phyloP scores from a whole-genome alignment of 2,329 filamentous ascomycete genomes.

The Graphiopsis chlorocephala region DNA sequence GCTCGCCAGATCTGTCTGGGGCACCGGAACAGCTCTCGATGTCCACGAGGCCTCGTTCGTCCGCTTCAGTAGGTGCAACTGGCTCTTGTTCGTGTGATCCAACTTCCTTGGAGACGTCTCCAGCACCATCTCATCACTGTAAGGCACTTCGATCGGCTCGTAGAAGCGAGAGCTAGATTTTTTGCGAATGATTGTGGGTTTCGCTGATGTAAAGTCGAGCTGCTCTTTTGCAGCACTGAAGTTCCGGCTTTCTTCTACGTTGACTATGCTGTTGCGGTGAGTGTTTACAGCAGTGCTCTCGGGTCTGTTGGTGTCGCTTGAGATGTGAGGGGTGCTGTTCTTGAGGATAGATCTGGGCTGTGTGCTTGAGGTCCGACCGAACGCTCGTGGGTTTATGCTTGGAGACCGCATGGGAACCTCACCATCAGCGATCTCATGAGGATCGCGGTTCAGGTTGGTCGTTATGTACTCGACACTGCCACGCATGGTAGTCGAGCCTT shows the following conservation, averaged over 20 bases:
- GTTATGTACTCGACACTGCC: neutral
- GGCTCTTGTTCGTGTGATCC: slow-evolving; percentile 19
- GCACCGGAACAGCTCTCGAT: slow-evolving; percentile 17
- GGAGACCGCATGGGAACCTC: neutral
- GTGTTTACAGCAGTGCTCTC: slow-evolving; percentile 29
- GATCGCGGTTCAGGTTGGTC: neutral
- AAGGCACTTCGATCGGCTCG: slow-evolving; percentile 21
- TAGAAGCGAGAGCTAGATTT: slow-evolving; percentile 3
- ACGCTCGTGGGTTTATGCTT: neutral
- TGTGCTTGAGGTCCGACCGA: neutral
- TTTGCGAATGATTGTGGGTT: neutral
- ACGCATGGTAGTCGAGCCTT: neutral
- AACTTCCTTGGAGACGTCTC: slow-evolving; percentile 25
- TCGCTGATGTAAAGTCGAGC: neutral
- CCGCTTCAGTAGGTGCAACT: slow-evolving; percentile 20
- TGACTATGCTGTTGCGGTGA: slow-evolving; percentile 27
- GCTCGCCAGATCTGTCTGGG: slow-evolving; percentile 22
- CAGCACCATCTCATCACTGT: slow-evolving; percentile 23
- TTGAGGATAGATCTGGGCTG: slow-evolving; percentile 28
- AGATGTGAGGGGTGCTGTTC: slow-evolving; percentile 16
- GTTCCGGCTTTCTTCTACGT: slow-evolving; percentile 25
- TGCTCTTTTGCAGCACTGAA: slow-evolving; percentile 23
- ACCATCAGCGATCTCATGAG: neutral
- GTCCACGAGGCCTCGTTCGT: slow-evolving; percentile 18
- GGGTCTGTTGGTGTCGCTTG: slow-evolving; percentile 16